Base-by-base conservation (phyloP, 345 rosid species). In the Erodium maritimum region DNA sequence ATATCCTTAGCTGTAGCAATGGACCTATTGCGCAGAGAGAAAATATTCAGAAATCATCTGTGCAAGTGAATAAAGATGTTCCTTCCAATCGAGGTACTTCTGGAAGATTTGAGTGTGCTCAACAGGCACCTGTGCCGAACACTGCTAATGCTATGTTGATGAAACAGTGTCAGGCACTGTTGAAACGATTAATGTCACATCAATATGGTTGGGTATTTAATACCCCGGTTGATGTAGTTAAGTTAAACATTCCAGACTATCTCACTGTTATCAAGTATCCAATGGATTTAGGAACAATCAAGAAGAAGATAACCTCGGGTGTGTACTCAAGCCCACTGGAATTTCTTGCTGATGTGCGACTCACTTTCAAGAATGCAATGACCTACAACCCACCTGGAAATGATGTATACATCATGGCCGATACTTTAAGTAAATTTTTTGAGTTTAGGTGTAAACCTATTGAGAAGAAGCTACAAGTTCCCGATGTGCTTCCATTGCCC, bases 331-430 rank as follows among this genome's bases (percentile, higher is more conserved):
- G 83, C 71, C 96, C 91, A 1, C 62, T 71, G 71, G 96, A 73
- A 62, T 86, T 91, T 74, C 79, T 73, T 65, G 77, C 80, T 69
- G 99, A 93, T 66, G 94, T 87, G 67, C 82, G 90, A 65, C 91
- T 89, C 45, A 80, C 95, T 17, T 86, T 93, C 65, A 69, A 78
- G 63, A 89, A 93, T 77, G 88, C 99, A 61, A 80, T 79, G 94
- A 89, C 83, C 48, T 93, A 93, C 68, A 93, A 93, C 64, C 95
- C 95, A 10, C 86, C 96, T 20, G 89, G 87, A 34, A 85, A 93
- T 67, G 86, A 93, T 61, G 78, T 85, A 56, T 86, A 89, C 68
- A 13, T 73, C 54, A 89, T 93, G 99, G 99, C 95, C 21, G 87
- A 77, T 62, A 69, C 85, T 7, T 89, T 93, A 5, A 61, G 79